phyloP scores from a whole-genome alignment of 768 basidiomycete genomes.

The Filobasidium wieringae region DNA sequence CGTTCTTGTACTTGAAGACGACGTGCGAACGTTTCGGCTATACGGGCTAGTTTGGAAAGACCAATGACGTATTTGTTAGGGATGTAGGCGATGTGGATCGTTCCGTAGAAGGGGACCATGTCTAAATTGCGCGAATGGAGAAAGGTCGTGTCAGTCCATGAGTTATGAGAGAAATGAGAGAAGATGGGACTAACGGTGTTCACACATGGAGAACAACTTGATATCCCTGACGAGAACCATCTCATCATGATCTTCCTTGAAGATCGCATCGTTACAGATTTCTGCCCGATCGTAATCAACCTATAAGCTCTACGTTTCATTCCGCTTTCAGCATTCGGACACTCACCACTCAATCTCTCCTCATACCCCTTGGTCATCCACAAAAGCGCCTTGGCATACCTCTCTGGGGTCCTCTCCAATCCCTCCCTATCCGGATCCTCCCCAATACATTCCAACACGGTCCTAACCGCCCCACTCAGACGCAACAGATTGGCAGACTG shows the following conservation, averaged over 20 bases:
- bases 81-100: conserved; percentile 94
- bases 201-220: conserved; percentile 90
- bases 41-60: conserved; percentile 87
- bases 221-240: conserved; percentile 98
- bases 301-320: background rate
- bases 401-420: conserved; percentile 75
- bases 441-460: conserved; percentile 90
- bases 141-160: too few relatives aligned
- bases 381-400: conserved; percentile 91
- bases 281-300: background rate
- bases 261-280: conserved; percentile 75
- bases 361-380: conserved; percentile 99
- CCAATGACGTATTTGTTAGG: conserved; percentile 89
- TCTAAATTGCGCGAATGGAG: background rate
- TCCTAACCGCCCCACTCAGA: conserved; percentile 72
- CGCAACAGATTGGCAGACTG: conserved; percentile 58
- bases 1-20: conserved; percentile 96
- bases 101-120: conserved; percentile 1
- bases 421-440: conserved; percentile 97
- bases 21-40: conserved; percentile 92
- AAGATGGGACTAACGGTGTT: conserved; percentile 98
- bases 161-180: conserved; percentile 35
- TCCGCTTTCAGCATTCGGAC: background rate
- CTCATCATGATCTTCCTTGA: conserved; percentile 97
- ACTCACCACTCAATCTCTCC: conserved; percentile 71